Percentiles rank a stretch among this genome's conserved stretches.
These are phyloP conservation scores for Microsporum canis DNA, from an alignment of 2,329 filamentous ascomycete genomes.

Conservation along the genomic window DNA sequence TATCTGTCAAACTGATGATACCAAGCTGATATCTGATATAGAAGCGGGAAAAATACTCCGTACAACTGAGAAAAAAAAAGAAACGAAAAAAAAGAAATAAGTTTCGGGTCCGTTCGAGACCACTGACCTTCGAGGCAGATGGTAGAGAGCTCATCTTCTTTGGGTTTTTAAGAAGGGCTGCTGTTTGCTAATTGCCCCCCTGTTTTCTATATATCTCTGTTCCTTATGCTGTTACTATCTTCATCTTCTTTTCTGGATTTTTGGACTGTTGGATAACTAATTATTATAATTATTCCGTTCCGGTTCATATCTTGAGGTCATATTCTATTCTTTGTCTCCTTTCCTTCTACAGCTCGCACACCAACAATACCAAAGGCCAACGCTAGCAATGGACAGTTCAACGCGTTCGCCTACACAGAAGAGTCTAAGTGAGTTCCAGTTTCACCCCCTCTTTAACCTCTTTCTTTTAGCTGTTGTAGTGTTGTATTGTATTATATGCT, in stretches of 20 bases:
- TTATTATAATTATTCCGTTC: neutral
- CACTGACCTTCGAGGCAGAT: neutral
- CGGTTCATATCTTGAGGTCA: neutral
- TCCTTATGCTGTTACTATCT: neutral
- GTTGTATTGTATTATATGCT: neutral
- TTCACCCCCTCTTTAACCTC: neutral
- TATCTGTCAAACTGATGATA: no score
- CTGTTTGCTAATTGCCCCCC: neutral
- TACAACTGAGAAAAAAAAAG: neutral
- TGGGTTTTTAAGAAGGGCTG: neutral
- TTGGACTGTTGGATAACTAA: neutral
- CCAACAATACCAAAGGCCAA: neutral
- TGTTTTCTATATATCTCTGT: neutral
- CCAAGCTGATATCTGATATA: neutral
- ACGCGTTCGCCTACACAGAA: neutral
- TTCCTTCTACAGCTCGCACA: neutral
- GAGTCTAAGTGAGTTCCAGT: neutral
- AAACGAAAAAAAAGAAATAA: neutral
- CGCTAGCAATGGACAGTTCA: neutral
- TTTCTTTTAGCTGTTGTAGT: neutral
- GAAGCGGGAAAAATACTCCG: neutral
- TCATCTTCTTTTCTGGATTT: neutral
- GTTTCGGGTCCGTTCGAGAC: no score
- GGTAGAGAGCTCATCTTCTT: neutral
- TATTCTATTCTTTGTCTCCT: neutral